Evolutionary conservation across 2,329 filamentous ascomycete genomes (phyloP).

Genomic region (Cryoendolithus antarcticus): DNA sequence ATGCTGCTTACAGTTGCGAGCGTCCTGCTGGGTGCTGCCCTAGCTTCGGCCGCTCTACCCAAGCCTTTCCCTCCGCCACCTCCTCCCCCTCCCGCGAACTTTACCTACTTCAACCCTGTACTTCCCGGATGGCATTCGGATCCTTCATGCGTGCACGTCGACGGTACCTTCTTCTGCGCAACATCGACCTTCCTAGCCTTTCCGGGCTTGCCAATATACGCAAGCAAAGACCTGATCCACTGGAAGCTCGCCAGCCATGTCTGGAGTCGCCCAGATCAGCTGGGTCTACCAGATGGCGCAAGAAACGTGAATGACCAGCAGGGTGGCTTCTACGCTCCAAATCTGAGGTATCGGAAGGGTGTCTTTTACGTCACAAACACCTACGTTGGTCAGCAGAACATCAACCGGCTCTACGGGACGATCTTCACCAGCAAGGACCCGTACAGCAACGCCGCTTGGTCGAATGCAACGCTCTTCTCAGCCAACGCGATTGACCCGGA

Average conservation of each 20-base stretch:
- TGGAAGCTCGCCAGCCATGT: slow-evolving; percentile 28
- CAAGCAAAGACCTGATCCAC: slow-evolving; percentile 31
- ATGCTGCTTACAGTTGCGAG: too few relatives aligned
- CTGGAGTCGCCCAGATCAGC: slow-evolving; percentile 24
- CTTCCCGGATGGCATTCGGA: slow-evolving; percentile 36
- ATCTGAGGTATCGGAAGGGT: slow-evolving; percentile 26
- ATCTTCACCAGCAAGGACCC: slow-evolving; percentile 36
- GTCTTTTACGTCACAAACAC: slow-evolving; percentile 24
- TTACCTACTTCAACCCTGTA: slow-evolving; percentile 30
- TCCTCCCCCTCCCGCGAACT: neutral
- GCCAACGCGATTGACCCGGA: slow-evolving; percentile 13
- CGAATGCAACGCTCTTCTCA: slow-evolving; percentile 36
- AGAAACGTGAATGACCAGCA: slow-evolving; percentile 21
- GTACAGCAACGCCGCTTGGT: slow-evolving; percentile 34
- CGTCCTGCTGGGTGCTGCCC: too few relatives aligned
- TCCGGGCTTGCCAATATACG: slow-evolving; percentile 34
- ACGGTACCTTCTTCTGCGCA: slow-evolving; percentile 33
- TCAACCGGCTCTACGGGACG: slow-evolving; percentile 25
- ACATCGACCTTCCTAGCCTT: slow-evolving; percentile 35
- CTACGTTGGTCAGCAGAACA: slow-evolving; percentile 17
- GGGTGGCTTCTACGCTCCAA: slow-evolving; percentile 29
- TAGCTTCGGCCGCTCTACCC: too few relatives aligned
- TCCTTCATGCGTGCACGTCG: slow-evolving; percentile 32
- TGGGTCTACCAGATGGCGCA: slow-evolving; percentile 24
- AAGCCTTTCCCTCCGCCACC: too few relatives aligned